Conservation (phyloP, 768 basidiomycete species). For the Mycena chlorophos region DNA sequence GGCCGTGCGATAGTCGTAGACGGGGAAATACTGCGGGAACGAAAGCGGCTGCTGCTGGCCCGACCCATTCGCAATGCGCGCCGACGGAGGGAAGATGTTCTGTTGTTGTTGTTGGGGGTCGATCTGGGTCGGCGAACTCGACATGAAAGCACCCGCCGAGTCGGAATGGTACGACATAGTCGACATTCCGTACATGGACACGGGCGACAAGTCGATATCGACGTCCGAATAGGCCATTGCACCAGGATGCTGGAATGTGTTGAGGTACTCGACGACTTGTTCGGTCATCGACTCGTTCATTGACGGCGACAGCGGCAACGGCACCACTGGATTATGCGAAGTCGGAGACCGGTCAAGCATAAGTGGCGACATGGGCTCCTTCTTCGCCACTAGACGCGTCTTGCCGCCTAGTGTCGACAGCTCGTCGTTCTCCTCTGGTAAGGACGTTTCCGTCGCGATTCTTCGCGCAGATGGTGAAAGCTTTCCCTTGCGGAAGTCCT, state of each 20-base stretch:
- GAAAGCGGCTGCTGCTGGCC: conserved; percentile 14
- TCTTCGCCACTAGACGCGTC: conserved; percentile 64
- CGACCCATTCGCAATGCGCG: conserved; percentile 12
- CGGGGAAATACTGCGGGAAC: conserved; percentile 73
- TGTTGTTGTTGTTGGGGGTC: conserved; percentile 29
- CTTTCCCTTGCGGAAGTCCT: conserved; percentile 63
- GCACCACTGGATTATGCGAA: conserved; percentile 72
- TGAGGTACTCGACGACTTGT: conserved; percentile 67
- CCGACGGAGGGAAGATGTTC: conserved; percentile 19
- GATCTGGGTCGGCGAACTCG: conserved; percentile 25
- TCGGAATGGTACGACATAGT: conserved; percentile 37
- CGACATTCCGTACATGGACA: conserved; percentile 50
- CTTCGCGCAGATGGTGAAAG: conserved; percentile 43
- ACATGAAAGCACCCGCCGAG: conserved; percentile 36
- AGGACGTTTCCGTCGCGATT: conserved; percentile 40
- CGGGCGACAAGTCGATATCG: conserved; percentile 40
- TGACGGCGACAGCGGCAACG: conserved; percentile 59
- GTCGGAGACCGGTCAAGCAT: conserved; percentile 66
- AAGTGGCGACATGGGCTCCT: conserved; percentile 55
- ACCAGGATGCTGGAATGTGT: conserved; percentile 48
- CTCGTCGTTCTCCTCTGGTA: conserved; percentile 61
- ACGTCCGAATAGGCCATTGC: conserved; percentile 31
- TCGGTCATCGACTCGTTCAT: conserved; percentile 56
- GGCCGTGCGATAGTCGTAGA: conserved; percentile 64
- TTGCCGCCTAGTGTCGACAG: conserved; percentile 64